Percentiles rank a stretch among this genome's conserved stretches.
These are phyloP conservation scores for Phytopythium aichiense DNA, from an alignment of 352 stramenopile species.

Conservation along the genomic window DNA sequence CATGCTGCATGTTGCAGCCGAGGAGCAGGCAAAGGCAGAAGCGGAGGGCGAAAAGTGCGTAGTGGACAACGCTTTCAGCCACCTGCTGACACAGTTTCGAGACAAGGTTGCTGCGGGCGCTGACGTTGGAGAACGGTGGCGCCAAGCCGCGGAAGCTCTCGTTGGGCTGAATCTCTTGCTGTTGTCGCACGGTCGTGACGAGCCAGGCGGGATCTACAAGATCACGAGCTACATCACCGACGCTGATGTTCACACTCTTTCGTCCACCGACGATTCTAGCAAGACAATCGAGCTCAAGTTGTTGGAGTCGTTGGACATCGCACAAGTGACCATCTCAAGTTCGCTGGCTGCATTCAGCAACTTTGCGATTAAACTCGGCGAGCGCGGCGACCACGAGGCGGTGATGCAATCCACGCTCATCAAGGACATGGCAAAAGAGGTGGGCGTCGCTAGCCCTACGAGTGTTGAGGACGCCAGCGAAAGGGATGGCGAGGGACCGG, in stretches of 20 bases:
- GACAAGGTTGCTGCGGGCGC: background rate
- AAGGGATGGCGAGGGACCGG: background rate
- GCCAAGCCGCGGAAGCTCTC: background rate
- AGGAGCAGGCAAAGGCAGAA: background rate
- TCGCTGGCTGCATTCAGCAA: background rate
- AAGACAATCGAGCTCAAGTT: background rate
- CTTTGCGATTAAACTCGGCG: conserved; percentile 5
- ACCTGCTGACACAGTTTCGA: background rate
- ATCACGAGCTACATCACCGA: background rate
- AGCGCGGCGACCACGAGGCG: background rate
- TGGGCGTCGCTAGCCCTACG: background rate
- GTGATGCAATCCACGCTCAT: conserved; percentile 5
- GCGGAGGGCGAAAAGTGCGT: background rate
- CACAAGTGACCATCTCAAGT: background rate
- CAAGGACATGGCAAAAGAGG: conserved; percentile 7
- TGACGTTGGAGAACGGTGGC: background rate
- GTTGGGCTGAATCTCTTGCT: background rate
- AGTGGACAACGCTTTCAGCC: background rate
- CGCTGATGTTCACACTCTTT: background rate
- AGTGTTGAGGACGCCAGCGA: background rate
- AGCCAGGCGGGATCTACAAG: background rate
- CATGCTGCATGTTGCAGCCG: background rate
- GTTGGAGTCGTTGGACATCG: background rate
- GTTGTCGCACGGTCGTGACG: background rate
- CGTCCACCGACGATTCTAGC: background rate